Conservation (phyloP, 2,329 filamentous ascomycete species). For the Fusarium temperatum region DNA sequence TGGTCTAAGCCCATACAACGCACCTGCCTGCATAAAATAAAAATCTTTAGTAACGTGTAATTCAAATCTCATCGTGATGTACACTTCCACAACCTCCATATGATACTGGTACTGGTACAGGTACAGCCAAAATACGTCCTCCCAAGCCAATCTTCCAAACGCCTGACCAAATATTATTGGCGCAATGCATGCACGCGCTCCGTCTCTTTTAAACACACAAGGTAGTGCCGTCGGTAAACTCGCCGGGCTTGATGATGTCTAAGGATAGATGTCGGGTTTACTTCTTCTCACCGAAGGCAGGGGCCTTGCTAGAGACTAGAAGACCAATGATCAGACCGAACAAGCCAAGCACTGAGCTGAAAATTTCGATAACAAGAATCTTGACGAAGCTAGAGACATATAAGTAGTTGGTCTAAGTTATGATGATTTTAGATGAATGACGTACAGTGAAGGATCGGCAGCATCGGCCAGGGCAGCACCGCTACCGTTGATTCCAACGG, state of each 20-base stretch:
- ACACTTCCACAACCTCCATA: constrained; percentile 44
- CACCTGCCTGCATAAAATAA: constrained; percentile 21
- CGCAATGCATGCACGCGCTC: constrained; percentile 48
- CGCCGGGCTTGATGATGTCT: constrained; percentile 28
- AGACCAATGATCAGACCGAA: constrained; percentile 97
- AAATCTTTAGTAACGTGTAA: constrained; percentile 40
- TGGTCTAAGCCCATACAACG: constrained; percentile 16
- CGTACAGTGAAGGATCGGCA: constrained; percentile 87
- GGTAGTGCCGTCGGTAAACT: constrained; percentile 25
- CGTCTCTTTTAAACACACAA: constrained; percentile 35
- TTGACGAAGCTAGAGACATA: constrained; percentile 81
- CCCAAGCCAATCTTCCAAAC: constrained; percentile 52
- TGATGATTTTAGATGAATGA: constrained; percentile 30
- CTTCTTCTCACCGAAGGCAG: constrained; percentile 68
- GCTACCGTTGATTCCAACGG: constrained; percentile 97
- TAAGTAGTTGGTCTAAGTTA: constrained; percentile 34
- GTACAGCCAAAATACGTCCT: constrained; percentile 48
- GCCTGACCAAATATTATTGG: constrained; percentile 51
- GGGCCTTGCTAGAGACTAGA: constrained; percentile 84
- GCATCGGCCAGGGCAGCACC: constrained; percentile 96
- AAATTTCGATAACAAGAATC: constrained; percentile 98
- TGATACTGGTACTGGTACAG: constrained; percentile 49
- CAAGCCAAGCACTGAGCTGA: constrained; percentile 95
- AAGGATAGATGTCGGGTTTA: constrained; percentile 20
- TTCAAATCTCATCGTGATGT: constrained; percentile 45